These are phyloP conservation scores for Endocarpon pusillum DNA, from an alignment of 495 filamentous ascomycete species.

Conservation along the genomic window DNA sequence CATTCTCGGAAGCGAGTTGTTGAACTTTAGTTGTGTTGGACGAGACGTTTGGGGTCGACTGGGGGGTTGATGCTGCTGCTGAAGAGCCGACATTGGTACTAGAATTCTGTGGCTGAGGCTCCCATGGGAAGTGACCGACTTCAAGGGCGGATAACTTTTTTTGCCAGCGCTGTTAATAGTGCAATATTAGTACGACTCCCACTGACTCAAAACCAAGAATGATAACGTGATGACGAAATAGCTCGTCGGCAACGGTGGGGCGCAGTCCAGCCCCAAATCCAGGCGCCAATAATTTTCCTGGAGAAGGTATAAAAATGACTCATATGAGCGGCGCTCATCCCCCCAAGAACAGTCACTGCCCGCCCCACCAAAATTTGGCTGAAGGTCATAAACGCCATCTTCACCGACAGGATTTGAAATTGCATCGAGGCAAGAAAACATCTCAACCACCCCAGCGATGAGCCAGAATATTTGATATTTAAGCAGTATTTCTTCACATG, in stretches of 20 bases:
- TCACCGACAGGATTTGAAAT: constrained; percentile 17
- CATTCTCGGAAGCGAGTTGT: constrained; percentile 10
- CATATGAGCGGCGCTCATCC: constrained; percentile 5
- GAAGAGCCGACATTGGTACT: constrained; percentile 30
- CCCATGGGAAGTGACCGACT: constrained; percentile 88
- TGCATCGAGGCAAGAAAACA: constrained; percentile 5
- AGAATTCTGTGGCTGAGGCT: no score
- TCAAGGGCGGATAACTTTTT: constrained; percentile 64
- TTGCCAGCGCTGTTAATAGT: constrained; percentile 64
- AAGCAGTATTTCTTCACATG: background rate
- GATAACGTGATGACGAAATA: no score
- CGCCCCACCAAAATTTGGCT: no score
- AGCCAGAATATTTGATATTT: background rate
- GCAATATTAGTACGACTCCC: constrained; percentile 12
- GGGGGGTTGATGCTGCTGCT: constrained; percentile 8
- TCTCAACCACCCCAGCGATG: no score
- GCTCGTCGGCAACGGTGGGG: background rate
- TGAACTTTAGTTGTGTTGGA: constrained; percentile 17
- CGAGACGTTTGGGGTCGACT: constrained; percentile 16
- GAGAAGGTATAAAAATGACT: constrained; percentile 9
- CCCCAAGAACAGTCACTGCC: constrained; percentile 13
- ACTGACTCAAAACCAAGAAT: no score
- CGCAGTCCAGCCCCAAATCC: no score
- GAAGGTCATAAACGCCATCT: constrained; percentile 13
- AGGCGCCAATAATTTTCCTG: no score